A percentile compares a stretch with the other conserved stretches of the same genome.
These are phyloP conservation scores for Vanrija sp. DNA, from an alignment of 1,284 basidiomycete genomes.

Conservation along the genomic window DNA sequence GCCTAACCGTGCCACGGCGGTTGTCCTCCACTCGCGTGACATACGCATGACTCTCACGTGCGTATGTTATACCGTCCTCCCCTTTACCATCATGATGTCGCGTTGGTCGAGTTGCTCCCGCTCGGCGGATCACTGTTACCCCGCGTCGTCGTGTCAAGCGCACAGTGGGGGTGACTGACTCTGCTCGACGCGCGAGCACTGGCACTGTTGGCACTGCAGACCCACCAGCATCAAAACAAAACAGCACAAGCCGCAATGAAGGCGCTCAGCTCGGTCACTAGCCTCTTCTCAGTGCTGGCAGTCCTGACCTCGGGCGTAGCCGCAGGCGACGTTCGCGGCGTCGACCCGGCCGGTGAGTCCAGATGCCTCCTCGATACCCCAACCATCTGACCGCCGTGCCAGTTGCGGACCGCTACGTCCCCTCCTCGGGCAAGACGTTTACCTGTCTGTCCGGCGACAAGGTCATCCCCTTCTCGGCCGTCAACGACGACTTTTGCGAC, in stretches of 20 bases:
- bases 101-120: too few relatives aligned
- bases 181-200: too few relatives aligned
- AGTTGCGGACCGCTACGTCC: constrained; percentile 15
- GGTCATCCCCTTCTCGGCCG: constrained; percentile 60
- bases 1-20: too few relatives aligned
- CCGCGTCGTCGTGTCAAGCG: too few relatives aligned
- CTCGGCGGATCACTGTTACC: too few relatives aligned
- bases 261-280: background rate
- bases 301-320: constrained; percentile 5
- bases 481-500: constrained; percentile 95
- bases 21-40: too few relatives aligned
- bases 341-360: constrained; percentile 16
- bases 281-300: constrained; percentile 10
- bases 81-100: too few relatives aligned
- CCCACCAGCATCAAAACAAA: too few relatives aligned
- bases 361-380: background rate
- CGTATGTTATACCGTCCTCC: too few relatives aligned
- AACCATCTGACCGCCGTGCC: background rate
- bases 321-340: constrained; percentile 5
- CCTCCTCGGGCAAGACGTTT: constrained; percentile 18
- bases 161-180: too few relatives aligned
- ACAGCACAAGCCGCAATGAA: background rate
- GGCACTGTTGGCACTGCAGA: too few relatives aligned
- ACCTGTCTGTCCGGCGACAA: constrained; percentile 41
- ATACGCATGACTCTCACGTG: too few relatives aligned